Evolutionary conservation across 768 basidiomycete species (phyloP).

Genomic region (Trametes gibbosa): DNA sequence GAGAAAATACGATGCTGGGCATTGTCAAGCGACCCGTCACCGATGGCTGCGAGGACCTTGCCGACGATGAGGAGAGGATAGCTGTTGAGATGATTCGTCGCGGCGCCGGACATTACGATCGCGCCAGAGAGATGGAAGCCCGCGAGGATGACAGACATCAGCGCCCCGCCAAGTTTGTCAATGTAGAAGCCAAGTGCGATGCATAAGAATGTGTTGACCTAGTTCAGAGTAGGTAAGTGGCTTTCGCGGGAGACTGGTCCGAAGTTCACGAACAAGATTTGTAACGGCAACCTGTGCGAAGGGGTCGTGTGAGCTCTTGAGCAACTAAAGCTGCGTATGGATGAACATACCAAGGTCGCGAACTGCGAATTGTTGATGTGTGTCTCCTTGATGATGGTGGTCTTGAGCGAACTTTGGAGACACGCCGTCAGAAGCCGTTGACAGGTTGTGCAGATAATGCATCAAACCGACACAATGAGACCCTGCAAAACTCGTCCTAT

Average conservation of each 20-base stretch:
- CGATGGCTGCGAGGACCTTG: constrained; percentile 40
- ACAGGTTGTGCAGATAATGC: neutral
- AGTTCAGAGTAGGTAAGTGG: neutral
- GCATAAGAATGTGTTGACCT: constrained; percentile 44
- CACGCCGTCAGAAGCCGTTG: neutral
- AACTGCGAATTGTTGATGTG: constrained; percentile 45
- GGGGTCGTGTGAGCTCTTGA: neutral
- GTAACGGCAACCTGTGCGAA: constrained; percentile 34
- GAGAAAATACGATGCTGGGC: constrained; percentile 44
- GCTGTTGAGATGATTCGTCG: constrained; percentile 39
- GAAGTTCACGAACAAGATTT: constrained; percentile 31
- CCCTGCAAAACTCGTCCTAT: constrained; percentile 28
- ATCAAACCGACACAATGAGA: constrained; percentile 34
- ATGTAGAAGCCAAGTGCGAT: constrained; percentile 39
- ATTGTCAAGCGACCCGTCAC: constrained; percentile 41
- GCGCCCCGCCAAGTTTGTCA: constrained; percentile 40
- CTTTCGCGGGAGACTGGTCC: neutral
- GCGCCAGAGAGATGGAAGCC: constrained; percentile 37
- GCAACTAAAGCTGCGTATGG: neutral
- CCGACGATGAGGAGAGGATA: constrained; percentile 39
- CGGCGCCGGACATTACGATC: constrained; percentile 37
- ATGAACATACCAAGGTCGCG: constrained; percentile 36
- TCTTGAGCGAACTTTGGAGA: constrained; percentile 35
- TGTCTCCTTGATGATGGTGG: constrained; percentile 41
- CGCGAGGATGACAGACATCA: constrained; percentile 37